These are phyloP conservation scores for Papilionanthe hybrid DNA, from an alignment of 116 monocot species.

Conservation along the genomic window DNA sequence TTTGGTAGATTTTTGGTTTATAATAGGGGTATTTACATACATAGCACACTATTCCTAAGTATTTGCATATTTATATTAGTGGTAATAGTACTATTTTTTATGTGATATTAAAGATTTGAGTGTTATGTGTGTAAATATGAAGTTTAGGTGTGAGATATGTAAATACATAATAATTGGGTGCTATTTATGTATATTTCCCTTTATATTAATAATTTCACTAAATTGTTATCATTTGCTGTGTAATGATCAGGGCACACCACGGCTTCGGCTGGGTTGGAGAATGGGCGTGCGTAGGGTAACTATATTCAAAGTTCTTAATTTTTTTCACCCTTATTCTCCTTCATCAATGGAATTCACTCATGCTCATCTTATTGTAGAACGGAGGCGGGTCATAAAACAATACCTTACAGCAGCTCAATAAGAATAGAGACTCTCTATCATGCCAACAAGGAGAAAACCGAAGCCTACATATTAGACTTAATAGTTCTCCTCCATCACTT, in stretches of 20 bases:
- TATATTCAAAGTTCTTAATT: slow-evolving; percentile 3
- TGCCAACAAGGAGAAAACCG: slow-evolving; percentile 58
- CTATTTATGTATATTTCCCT: too few relatives aligned
- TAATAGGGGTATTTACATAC: too few relatives aligned
- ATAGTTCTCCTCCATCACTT: slow-evolving; percentile 54
- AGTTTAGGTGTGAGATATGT: too few relatives aligned
- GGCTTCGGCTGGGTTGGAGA: slow-evolving; percentile 68
- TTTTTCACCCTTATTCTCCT: not conserved
- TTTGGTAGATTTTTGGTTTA: not conserved
- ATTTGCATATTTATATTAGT: too few relatives aligned
- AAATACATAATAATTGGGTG: too few relatives aligned
- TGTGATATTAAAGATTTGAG: too few relatives aligned
- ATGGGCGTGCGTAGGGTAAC: slow-evolving; percentile 60
- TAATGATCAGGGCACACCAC: slow-evolving; percentile 40
- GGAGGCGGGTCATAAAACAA: slow-evolving; percentile 28
- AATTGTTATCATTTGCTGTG: not conserved
- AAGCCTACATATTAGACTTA: slow-evolving; percentile 41
- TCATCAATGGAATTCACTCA: slow-evolving; percentile 1
- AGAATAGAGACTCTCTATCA: slow-evolving; percentile 58
- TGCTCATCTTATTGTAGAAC: slow-evolving; percentile 17
- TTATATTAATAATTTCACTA: not conserved
- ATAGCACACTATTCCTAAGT: too few relatives aligned
- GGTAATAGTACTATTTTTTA: too few relatives aligned
- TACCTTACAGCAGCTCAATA: slow-evolving; percentile 26
- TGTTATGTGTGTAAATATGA: too few relatives aligned